A percentile compares a stretch with the other conserved stretches of the same genome.
These are phyloP conservation scores for Globisporangium okanoganense DNA, from an alignment of 352 stramenopile genomes.

Conservation along the genomic window DNA sequence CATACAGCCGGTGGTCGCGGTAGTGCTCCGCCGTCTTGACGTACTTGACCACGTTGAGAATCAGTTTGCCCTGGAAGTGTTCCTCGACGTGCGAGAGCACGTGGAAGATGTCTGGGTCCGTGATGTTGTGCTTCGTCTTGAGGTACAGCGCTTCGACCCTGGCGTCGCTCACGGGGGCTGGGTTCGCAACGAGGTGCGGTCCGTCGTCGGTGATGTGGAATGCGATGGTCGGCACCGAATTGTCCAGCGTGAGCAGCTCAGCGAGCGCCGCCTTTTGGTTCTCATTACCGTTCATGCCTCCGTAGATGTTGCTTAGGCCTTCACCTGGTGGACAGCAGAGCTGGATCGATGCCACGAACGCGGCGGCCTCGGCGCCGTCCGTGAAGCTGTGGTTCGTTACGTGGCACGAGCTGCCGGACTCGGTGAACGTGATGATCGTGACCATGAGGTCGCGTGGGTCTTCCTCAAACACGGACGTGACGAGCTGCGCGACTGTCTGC, in stretches of 20 bases:
- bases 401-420: slow-evolving; percentile 41
- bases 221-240: slow-evolving; percentile 45
- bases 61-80: slow-evolving; percentile 50
- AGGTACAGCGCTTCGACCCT: slow-evolving; percentile 39
- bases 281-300: slow-evolving; percentile 51
- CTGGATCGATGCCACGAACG: slow-evolving; percentile 35
- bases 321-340: slow-evolving; percentile 42
- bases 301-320: slow-evolving; percentile 26
- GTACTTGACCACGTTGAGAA: slow-evolving; percentile 69
- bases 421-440: slow-evolving; percentile 73
- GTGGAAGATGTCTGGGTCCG: slow-evolving; percentile 51
- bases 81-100: slow-evolving; percentile 37
- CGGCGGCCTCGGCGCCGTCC: slow-evolving; percentile 29
- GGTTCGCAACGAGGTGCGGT: slow-evolving; percentile 40
- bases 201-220: slow-evolving; percentile 68
- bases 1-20: slow-evolving; percentile 49
- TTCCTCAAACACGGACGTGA: slow-evolving; percentile 45
- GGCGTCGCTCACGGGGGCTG: slow-evolving; percentile 26
- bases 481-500: slow-evolving; percentile 41
- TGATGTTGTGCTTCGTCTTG: slow-evolving; percentile 37
- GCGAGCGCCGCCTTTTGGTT: slow-evolving; percentile 67
- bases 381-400: slow-evolving; percentile 60
- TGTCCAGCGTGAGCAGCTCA: slow-evolving; percentile 46
- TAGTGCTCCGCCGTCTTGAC: slow-evolving; percentile 38
- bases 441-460: slow-evolving; percentile 45